These are phyloP conservation scores for Jimgerdemannia lactiflua DNA, from an alignment of 192 early-diverging fungal genomes.

Conservation along the genomic window DNA sequence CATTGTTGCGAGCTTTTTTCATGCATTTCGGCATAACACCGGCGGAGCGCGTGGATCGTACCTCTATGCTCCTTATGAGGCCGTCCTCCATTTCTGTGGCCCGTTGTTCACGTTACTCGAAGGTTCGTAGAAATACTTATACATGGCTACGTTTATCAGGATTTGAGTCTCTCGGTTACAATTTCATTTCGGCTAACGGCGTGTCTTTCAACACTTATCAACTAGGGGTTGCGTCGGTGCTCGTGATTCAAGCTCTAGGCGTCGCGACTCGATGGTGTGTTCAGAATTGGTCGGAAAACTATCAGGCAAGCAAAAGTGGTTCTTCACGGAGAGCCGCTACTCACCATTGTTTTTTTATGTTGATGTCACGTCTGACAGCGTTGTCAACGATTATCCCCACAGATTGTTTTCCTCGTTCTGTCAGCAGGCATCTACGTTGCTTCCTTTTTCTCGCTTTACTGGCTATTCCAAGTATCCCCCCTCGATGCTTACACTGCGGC, in stretches of 20 bases:
- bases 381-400: neutral
- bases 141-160: neutral
- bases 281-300: neutral
- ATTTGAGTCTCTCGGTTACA: neutral
- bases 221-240: neutral
- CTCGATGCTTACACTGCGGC: neutral
- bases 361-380: no score
- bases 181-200: no score
- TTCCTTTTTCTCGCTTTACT: conserved; percentile 7
- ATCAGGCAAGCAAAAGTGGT: neutral
- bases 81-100: neutral
- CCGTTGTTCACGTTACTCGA: conserved; percentile 1
- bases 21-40: neutral
- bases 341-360: no score
- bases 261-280: conserved; percentile 2
- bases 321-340: no score
- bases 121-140: neutral
- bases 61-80: neutral
- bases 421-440: neutral
- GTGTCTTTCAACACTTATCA: no score
- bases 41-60: neutral
- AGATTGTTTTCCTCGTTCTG: conserved; percentile 1
- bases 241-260: neutral
- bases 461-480: neutral
- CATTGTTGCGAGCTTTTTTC: neutral